Percentiles rank a stretch among this genome's conserved stretches.
Evolutionary conservation across 805 yeast species (phyloP).

Genomic region (Yarrowia phangngaensis): DNA sequence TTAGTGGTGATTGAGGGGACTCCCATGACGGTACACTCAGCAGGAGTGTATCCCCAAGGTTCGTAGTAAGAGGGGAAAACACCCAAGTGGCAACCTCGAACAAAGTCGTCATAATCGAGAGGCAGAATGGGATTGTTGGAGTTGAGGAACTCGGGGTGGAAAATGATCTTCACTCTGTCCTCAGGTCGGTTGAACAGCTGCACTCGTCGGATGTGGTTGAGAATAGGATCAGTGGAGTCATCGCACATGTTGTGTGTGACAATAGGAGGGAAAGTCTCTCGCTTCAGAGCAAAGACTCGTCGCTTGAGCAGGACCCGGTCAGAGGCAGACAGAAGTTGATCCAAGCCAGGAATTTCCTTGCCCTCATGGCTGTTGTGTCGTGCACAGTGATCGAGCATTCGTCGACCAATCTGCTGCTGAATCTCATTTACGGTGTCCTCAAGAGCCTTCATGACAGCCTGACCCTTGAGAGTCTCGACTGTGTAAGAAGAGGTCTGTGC

Average conservation of each 20-base stretch:
- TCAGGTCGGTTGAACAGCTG: constrained; percentile 83
- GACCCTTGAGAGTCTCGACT: constrained; percentile 91
- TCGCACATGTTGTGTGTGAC: constrained; percentile 97
- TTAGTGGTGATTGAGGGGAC: constrained; percentile 96
- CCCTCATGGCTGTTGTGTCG: constrained; percentile 50
- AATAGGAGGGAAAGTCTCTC: constrained; percentile 87
- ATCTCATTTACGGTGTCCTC: constrained; percentile 87
- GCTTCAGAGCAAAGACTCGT: constrained; percentile 86
- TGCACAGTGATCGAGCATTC: constrained; percentile 88
- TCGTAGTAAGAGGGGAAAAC: constrained; percentile 98
- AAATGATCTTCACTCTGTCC: constrained; percentile 90
- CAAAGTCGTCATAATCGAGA: constrained; percentile 94
- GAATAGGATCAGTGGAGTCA: constrained; percentile 84
- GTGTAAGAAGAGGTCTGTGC: constrained; percentile 92
- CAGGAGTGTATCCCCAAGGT: constrained; percentile 99
- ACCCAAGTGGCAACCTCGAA: constrained; percentile 96
- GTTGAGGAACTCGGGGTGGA: constrained; percentile 96
- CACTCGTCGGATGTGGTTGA: constrained; percentile 87
- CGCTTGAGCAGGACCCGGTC: constrained; percentile 87
- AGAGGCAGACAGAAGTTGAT: constrained; percentile 77
- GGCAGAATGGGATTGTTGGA: constrained; percentile 92
- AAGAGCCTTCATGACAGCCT: constrained; percentile 88
- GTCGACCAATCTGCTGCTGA: constrained; percentile 76
- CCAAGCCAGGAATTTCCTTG: constrained; percentile 69
- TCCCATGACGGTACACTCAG: constrained; percentile 99